Percentiles rank a stretch among this genome's conserved stretches.
phyloP scores from a whole-genome alignment of 768 basidiomycete species.

The Hydnomerulius pinastri region DNA sequence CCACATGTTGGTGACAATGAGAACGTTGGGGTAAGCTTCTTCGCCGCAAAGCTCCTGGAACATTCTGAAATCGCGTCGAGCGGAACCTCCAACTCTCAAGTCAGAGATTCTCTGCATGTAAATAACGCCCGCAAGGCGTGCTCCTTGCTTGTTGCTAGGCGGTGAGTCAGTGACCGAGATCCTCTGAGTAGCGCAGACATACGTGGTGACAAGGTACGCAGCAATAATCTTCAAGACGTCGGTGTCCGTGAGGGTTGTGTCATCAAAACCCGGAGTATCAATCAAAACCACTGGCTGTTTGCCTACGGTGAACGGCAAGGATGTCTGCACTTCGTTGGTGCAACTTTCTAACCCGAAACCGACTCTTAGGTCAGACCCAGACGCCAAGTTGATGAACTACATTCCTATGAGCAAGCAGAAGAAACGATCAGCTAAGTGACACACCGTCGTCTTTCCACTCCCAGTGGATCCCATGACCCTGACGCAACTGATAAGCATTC shows the following conservation, averaged over 20 bases:
- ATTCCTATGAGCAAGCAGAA: conserved; percentile 3
- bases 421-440: conserved; percentile 5
- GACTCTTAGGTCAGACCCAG: conserved; percentile 33
- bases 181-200: conserved; percentile 1
- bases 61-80: conserved; percentile 50
- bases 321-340: conserved; percentile 35
- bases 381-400: conserved; percentile 40
- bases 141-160: conserved; percentile 34
- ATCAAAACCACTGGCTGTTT: conserved; percentile 48
- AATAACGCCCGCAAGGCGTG: conserved; percentile 48
- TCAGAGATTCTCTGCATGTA: conserved; percentile 57
- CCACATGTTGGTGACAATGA: conserved; percentile 60
- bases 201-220: conserved; percentile 36
- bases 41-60: conserved; percentile 57
- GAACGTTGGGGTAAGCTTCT: conserved; percentile 48
- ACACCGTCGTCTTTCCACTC: conserved; percentile 36
- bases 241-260: conserved; percentile 49
- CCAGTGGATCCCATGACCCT: conserved; percentile 38
- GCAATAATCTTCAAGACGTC: conserved; percentile 55
- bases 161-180: conserved; percentile 10
- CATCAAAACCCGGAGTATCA: conserved; percentile 68
- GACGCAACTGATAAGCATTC: conserved; percentile 27
- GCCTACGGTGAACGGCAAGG: conserved; percentile 23
- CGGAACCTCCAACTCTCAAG: conserved; percentile 48
- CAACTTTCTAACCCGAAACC: conserved; percentile 38